Evolutionary conservation across 2,329 filamentous ascomycete genomes (phyloP).

Genomic region (Ophiostoma quercus): DNA sequence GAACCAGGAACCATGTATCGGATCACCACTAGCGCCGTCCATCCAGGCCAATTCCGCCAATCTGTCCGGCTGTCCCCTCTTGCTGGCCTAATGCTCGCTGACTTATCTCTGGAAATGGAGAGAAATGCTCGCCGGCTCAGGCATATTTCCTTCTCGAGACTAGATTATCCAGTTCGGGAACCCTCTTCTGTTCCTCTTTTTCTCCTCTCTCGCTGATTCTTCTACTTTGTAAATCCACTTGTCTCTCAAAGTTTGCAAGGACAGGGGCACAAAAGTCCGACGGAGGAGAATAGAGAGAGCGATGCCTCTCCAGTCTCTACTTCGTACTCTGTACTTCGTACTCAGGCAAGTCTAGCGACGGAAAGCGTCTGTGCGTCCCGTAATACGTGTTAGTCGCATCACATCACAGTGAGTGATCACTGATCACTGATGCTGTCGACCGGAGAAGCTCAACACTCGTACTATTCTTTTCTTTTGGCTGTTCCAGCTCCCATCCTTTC

Average conservation of each 20-base stretch:
- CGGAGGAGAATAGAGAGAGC: neutral
- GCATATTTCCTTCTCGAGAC: constrained; percentile 9
- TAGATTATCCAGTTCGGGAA: neutral
- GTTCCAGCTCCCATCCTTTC: neutral
- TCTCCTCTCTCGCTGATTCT: neutral
- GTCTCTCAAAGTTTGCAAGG: neutral
- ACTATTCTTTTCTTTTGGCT: neutral
- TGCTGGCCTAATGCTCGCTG: neutral
- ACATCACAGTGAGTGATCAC: constrained; percentile 6
- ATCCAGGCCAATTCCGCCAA: neutral
- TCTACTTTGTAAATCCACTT: neutral
- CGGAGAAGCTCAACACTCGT: neutral
- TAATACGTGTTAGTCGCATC: neutral
- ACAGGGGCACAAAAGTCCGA: neutral
- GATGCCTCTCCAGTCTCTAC: neutral
- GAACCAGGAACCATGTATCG: constrained; percentile 7
- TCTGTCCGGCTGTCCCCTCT: neutral
- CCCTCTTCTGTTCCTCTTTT: neutral
- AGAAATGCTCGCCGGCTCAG: constrained; percentile 2
- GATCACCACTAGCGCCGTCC: neutral
- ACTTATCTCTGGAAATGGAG: neutral
- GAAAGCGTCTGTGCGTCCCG: constrained; percentile 14
- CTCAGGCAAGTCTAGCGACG: neutral
- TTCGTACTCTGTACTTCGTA: too few relatives aligned
- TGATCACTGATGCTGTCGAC: neutral